Percentiles rank a stretch among this genome's conserved stretches.
Conservation (phyloP, 148 eudicot genomes). For the Rhododendron molle region DNA sequence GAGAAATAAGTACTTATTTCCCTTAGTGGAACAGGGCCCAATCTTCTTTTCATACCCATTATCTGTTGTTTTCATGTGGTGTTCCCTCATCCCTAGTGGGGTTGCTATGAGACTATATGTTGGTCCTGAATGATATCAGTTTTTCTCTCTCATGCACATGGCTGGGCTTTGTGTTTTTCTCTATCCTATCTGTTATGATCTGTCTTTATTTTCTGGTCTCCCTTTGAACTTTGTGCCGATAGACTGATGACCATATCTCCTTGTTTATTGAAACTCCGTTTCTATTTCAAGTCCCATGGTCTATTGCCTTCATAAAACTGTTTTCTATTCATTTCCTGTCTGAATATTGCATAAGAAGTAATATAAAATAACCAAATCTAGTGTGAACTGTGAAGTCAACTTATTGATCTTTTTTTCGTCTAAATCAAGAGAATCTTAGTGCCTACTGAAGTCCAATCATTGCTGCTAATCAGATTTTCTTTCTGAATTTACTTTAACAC, state of each 20-base stretch:
- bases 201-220: conserved; percentile 4
- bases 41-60: conserved; percentile 12
- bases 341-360: not conserved
- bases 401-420: not conserved
- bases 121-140: not conserved
- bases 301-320: not conserved
- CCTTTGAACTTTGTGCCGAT: conserved; percentile 6
- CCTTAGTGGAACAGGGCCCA: too few species aligned
- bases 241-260: not conserved
- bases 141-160: conserved; percentile 31
- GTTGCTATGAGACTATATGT: not conserved
- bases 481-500: not conserved
- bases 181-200: conserved; percentile 11
- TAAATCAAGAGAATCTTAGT: not conserved
- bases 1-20: too few species aligned
- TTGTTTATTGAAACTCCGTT: not conserved
- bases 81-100: conserved; percentile 13
- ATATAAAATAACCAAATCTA: not conserved
- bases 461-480: not conserved
- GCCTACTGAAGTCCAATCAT: not conserved
- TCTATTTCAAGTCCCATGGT: not conserved
- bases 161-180: conserved; percentile 14
- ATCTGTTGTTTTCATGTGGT: conserved; percentile 13
- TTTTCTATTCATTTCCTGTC: not conserved
- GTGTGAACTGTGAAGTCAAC: not conserved